Conservation (phyloP, 192 early-diverging fungal genomes). For the Paraglomus occultum region DNA sequence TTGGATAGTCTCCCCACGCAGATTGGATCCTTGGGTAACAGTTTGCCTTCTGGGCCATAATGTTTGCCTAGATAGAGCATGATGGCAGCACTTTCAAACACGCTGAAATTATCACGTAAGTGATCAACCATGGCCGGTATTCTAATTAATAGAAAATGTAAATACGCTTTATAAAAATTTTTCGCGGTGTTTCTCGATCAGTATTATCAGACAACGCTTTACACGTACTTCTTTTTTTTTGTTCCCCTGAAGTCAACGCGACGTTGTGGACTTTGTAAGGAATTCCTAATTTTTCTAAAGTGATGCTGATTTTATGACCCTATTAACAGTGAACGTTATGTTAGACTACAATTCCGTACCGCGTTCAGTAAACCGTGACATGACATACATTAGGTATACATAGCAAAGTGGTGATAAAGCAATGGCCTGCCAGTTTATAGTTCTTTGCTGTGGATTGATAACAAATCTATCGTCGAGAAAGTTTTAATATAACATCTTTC, state of each 20-base stretch:
- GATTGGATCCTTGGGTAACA: conserved; percentile 46
- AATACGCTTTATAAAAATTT: too few species aligned
- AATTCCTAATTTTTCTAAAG: conserved; percentile 50
- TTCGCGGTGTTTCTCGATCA: too few species aligned
- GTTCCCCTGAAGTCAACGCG: conserved; percentile 42
- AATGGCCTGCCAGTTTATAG: too few species aligned
- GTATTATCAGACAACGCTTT: too few species aligned
- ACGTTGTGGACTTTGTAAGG: conserved; percentile 40
- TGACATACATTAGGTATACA: too few species aligned
- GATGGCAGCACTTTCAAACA: conserved; percentile 62
- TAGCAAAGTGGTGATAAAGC: too few species aligned
- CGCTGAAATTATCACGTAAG: conserved; percentile 43
- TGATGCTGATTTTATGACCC: conserved; percentile 12
- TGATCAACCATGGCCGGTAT: conserved; percentile 55
- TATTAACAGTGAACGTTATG: too few species aligned
- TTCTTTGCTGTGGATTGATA: too few species aligned
- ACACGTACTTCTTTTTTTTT: conserved; percentile 48
- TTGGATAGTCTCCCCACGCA: conserved; percentile 43
- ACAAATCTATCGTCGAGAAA: too few species aligned
- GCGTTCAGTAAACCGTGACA: too few species aligned
- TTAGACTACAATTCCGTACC: too few species aligned
- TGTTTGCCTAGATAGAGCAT: conserved; percentile 53
- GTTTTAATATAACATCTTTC: too few species aligned
- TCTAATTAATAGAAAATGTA: conserved; percentile 28
- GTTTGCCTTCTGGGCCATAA: conserved; percentile 47